These are phyloP conservation scores for Aspergillus neoniger DNA, from an alignment of 2,329 filamentous ascomycete species.

Conservation along the genomic window DNA sequence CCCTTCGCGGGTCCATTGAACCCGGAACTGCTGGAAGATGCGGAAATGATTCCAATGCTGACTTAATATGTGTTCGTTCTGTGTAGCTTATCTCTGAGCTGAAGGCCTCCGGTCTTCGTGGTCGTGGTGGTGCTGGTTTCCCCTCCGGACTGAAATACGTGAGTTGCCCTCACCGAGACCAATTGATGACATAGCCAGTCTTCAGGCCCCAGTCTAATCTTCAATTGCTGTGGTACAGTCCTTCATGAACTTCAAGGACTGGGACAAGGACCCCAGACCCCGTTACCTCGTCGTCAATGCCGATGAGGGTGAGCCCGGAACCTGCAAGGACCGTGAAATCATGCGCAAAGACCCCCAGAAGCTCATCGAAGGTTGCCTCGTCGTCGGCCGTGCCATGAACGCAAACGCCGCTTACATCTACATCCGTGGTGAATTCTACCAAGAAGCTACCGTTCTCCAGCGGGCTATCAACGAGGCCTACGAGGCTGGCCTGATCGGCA, in stretches of 20 bases:
- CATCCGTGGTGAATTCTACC: slow-evolving; percentile 96
- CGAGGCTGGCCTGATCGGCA: slow-evolving; percentile 88
- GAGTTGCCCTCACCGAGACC: slow-evolving; percentile 43
- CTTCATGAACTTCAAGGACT: slow-evolving; percentile 99
- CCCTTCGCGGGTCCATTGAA: neutral
- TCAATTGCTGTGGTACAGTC: slow-evolving; percentile 59
- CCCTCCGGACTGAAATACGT: slow-evolving; percentile 99
- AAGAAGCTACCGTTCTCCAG: slow-evolving; percentile 92
- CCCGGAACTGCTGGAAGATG: neutral
- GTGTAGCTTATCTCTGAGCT: slow-evolving; percentile 87
- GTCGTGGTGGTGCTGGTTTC: slow-evolving; percentile 95
- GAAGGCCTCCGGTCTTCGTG: slow-evolving; percentile 93
- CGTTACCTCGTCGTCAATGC: slow-evolving; percentile 97
- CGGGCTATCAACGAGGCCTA: slow-evolving; percentile 97
- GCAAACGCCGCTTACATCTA: slow-evolving; percentile 98
- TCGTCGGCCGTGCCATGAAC: slow-evolving; percentile 98
- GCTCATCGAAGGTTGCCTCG: slow-evolving; percentile 93
- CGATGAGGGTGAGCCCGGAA: slow-evolving; percentile 97
- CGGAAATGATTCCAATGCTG: slow-evolving; percentile 22
- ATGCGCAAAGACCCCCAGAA: slow-evolving; percentile 99
- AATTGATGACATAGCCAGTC: neutral
- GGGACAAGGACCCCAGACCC: slow-evolving; percentile 96
- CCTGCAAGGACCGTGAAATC: slow-evolving; percentile 99
- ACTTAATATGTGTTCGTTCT: slow-evolving; percentile 15
- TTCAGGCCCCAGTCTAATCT: neutral